Conservation (phyloP, 208 protist species). For the Wallacemonas rigidus region DNA sequence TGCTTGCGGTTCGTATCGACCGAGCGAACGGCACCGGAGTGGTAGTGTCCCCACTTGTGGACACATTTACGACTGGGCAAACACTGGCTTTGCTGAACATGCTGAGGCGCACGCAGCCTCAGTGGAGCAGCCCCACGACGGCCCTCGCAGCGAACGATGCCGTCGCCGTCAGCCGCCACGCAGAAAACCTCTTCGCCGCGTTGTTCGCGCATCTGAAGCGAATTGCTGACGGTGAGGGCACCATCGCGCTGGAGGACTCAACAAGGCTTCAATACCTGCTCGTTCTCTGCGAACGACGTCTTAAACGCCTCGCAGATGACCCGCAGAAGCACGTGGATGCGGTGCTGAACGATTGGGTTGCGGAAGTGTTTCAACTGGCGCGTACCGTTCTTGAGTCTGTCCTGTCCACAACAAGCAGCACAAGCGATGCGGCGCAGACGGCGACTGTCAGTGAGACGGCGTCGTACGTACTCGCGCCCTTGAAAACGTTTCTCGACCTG, state of each 20-base stretch:
- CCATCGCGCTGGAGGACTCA: background rate
- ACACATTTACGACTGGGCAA: background rate
- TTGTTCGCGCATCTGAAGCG: background rate
- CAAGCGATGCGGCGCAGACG: background rate
- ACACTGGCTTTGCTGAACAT: background rate
- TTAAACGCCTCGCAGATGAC: background rate
- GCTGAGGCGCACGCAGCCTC: background rate
- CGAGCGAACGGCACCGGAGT: no score
- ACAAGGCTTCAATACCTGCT: background rate
- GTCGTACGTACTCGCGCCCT: background rate
- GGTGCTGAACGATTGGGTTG: background rate
- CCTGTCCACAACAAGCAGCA: background rate
- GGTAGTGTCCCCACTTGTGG: no score
- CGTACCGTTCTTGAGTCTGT: background rate
- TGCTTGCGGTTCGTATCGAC: background rate
- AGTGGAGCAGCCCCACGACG: background rate
- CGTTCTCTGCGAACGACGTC: background rate
- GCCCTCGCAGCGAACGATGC: no score
- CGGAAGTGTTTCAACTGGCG: background rate
- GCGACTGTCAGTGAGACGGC: background rate
- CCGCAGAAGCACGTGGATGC: background rate
- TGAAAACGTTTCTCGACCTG: background rate
- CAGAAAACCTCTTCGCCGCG: background rate
- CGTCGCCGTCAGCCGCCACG: background rate
- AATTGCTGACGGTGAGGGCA: background rate